Percentiles rank a stretch among this genome's conserved stretches.
These are phyloP conservation scores for Boletus coffeatus DNA, from an alignment of 1,284 basidiomycete species.

Conservation along the genomic window DNA sequence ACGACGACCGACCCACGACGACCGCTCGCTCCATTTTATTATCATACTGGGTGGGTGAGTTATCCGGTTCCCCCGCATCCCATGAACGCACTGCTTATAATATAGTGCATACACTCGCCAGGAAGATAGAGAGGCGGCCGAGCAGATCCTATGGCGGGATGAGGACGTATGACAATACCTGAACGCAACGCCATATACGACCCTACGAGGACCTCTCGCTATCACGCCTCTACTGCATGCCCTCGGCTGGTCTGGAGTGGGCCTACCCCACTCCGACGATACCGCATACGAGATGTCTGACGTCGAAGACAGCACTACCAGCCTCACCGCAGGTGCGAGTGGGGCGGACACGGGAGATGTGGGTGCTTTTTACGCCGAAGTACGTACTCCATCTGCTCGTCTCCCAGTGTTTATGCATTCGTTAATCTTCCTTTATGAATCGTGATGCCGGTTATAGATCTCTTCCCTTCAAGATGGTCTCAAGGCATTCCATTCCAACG, in stretches of 20 bases:
- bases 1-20: not conserved
- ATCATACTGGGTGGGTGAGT: too few relatives aligned
- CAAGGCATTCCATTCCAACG: not conserved
- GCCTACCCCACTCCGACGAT: too few relatives aligned
- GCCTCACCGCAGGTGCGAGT: not conserved
- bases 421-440: not conserved
- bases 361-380: not conserved
- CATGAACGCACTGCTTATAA: too few relatives aligned
- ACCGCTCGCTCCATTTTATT: slow-evolving; percentile 23
- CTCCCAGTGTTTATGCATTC: not conserved
- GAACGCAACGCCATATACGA: too few relatives aligned
- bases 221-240: too few relatives aligned
- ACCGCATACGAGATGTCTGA: not conserved
- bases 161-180: too few relatives aligned
- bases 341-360: not conserved
- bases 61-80: too few relatives aligned
- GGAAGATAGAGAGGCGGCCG: too few relatives aligned
- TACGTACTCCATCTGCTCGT: not conserved
- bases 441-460: not conserved
- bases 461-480: not conserved
- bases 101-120: too few relatives aligned
- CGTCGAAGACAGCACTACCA: not conserved
- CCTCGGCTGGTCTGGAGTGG: too few relatives aligned
- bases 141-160: too few relatives aligned
- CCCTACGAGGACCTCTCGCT: too few relatives aligned